Conservation (phyloP, 352 stramenopile genomes). For the Pythium phragmiticola region DNA sequence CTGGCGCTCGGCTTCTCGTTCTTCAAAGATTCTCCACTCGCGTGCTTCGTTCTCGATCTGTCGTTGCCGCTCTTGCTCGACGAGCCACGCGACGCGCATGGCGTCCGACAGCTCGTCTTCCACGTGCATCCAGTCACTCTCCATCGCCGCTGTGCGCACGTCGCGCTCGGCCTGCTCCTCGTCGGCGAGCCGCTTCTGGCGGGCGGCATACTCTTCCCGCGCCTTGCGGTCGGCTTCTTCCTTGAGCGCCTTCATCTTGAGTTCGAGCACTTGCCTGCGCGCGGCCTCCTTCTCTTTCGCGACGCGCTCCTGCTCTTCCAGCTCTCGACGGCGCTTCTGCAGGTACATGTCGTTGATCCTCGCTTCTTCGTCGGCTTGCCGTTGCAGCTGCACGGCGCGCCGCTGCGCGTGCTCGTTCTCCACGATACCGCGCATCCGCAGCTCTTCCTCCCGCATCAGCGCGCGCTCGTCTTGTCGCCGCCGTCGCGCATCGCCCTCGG, state of each 20-base stretch:
- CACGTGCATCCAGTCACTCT: conserved; percentile 44
- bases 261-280: conserved; percentile 41
- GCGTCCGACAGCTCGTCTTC: conserved; percentile 43
- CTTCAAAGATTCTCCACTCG: conserved; percentile 61
- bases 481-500: conserved; percentile 46
- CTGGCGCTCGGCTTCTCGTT: conserved; percentile 48
- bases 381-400: conserved; percentile 30
- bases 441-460: conserved; percentile 62
- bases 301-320: conserved; percentile 40
- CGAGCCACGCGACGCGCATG: conserved; percentile 39
- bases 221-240: conserved; percentile 58
- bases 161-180: conserved; percentile 42
- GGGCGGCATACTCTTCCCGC: conserved; percentile 42
- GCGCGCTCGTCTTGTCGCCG: conserved; percentile 50
- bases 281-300: conserved; percentile 46
- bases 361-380: conserved; percentile 49
- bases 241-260: conserved; percentile 63
- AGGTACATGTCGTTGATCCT: conserved; percentile 49
- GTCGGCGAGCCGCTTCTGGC: conserved; percentile 38
- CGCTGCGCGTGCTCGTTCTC: conserved; percentile 36
- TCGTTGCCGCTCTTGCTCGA: conserved; percentile 36
- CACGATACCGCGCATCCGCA: conserved; percentile 41
- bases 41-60: conserved; percentile 62
- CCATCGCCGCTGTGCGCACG: conserved; percentile 30
- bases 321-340: conserved; percentile 40